Evolutionary conservation across 2,329 filamentous ascomycete genomes (phyloP).

Genomic region (Sporothrix schenckii): DNA sequence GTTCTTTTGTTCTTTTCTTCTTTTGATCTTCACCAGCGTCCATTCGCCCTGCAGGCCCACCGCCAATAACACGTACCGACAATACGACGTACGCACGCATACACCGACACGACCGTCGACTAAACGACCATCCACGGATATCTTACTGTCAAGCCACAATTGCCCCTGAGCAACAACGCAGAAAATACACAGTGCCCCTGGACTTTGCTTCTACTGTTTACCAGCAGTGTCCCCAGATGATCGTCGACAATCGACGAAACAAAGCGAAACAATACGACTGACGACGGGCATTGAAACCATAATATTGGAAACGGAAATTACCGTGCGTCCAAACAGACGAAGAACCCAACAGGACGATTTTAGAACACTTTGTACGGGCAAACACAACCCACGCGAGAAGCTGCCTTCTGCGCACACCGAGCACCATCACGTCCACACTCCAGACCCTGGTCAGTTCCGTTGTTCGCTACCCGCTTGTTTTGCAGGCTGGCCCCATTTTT

Average conservation of each 20-base stretch:
- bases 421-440: background rate
- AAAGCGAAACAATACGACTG: background rate
- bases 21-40: background rate
- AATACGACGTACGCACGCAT: background rate
- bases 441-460: constrained; percentile 17
- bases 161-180: constrained; percentile 11
- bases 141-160: background rate
- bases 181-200: background rate
- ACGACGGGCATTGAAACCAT: background rate
- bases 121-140: background rate
- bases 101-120: background rate
- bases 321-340: no score
- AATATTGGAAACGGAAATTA: no score
- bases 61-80: background rate
- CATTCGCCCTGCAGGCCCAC: background rate
- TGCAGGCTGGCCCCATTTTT: background rate
- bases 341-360: background rate
- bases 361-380: background rate
- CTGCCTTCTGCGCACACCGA: constrained; percentile 6
- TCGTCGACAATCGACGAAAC: background rate
- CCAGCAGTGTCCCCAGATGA: background rate
- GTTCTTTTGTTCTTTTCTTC: background rate
- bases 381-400: constrained; percentile 2
- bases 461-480: background rate
- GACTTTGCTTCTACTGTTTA: background rate